phyloP scores from a whole-genome alignment of 257 asterid species.

The Solanum corneliomulleri region DNA sequence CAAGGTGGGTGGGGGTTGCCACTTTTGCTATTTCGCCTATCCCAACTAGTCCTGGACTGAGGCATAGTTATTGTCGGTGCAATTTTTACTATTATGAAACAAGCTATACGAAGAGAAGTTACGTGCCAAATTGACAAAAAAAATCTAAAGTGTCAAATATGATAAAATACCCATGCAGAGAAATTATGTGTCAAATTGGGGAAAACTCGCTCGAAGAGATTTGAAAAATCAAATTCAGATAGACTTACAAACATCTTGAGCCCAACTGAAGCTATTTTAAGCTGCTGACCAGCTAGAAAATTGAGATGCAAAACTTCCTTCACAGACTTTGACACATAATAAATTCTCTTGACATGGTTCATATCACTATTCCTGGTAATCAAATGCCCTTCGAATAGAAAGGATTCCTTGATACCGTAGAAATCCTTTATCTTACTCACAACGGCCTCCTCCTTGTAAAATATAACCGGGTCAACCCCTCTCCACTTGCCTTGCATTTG shows the following conservation, averaged over 20 bases:
- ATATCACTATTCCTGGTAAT: slow-evolving; percentile 66
- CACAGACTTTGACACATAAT: slow-evolving; percentile 69
- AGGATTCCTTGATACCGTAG: slow-evolving; percentile 73
- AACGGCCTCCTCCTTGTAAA: slow-evolving; percentile 56
- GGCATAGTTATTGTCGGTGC: background rate
- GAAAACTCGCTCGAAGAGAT: background rate
- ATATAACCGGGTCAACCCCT: slow-evolving; percentile 94
- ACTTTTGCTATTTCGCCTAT: background rate
- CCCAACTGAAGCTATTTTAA: slow-evolving; percentile 94
- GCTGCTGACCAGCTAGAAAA: slow-evolving; percentile 77
- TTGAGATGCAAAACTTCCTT: slow-evolving; percentile 81
- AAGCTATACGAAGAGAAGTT: background rate
- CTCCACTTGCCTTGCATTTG: slow-evolving; percentile 93
- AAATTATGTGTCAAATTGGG: background rate
- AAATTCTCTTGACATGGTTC: slow-evolving; percentile 80
- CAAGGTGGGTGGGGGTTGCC: background rate
- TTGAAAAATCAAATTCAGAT: background rate
- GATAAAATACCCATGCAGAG: background rate
- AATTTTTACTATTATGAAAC: background rate
- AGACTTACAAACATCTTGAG: slow-evolving; percentile 91
- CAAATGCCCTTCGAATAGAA: slow-evolving; percentile 76
- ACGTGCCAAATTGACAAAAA: background rate
- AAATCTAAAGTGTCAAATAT: background rate
- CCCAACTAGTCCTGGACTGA: background rate
- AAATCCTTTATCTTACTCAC: slow-evolving; percentile 57